Evolutionary conservation across 306 rosid genomes (phyloP).

Genomic region (Prunus mume): DNA sequence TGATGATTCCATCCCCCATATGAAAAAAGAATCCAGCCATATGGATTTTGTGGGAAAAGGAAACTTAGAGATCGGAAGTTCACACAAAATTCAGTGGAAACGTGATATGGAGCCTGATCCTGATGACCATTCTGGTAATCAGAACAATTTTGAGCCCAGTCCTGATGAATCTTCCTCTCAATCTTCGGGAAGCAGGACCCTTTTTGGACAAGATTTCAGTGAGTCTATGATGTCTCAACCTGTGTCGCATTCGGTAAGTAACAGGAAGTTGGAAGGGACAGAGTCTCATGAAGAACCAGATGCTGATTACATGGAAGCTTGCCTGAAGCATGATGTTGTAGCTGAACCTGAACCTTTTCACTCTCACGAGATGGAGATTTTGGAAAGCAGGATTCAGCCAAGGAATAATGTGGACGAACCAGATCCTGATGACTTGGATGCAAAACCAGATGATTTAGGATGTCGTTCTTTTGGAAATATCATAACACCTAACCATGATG

Average conservation of each 20-base stretch:
- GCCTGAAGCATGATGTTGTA: slow-evolving; percentile 24
- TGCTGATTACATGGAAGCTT: slow-evolving; percentile 40
- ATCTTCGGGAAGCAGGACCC: slow-evolving; percentile 18
- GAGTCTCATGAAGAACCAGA: slow-evolving; percentile 33
- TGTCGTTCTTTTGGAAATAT: slow-evolving; percentile 7
- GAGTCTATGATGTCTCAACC: slow-evolving; percentile 17
- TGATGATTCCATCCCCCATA: slow-evolving; percentile 35
- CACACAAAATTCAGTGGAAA: slow-evolving; percentile 23
- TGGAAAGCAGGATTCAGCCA: slow-evolving; percentile 25
- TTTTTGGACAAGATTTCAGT: slow-evolving; percentile 17
- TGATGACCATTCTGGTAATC: slow-evolving; percentile 32
- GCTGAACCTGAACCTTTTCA: slow-evolving; percentile 23
- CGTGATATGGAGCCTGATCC: slow-evolving; percentile 56
- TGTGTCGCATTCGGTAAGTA: slow-evolving; percentile 11
- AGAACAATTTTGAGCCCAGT: slow-evolving; percentile 52
- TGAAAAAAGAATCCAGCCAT: slow-evolving; percentile 27
- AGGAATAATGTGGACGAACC: slow-evolving; percentile 36
- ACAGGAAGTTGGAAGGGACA: slow-evolving; percentile 23
- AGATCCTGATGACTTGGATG: slow-evolving; percentile 38
- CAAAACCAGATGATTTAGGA: slow-evolving; percentile 10
- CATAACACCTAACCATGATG: slow-evolving; percentile 9
- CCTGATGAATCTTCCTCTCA: slow-evolving; percentile 36
- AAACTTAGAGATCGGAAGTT: slow-evolving; percentile 22
- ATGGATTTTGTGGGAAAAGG: slow-evolving; percentile 25
- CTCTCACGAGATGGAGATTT: slow-evolving; percentile 28